These are phyloP conservation scores for Aspergillus sp. DNA, from an alignment of 2,329 filamentous ascomycete species.

Conservation along the genomic window DNA sequence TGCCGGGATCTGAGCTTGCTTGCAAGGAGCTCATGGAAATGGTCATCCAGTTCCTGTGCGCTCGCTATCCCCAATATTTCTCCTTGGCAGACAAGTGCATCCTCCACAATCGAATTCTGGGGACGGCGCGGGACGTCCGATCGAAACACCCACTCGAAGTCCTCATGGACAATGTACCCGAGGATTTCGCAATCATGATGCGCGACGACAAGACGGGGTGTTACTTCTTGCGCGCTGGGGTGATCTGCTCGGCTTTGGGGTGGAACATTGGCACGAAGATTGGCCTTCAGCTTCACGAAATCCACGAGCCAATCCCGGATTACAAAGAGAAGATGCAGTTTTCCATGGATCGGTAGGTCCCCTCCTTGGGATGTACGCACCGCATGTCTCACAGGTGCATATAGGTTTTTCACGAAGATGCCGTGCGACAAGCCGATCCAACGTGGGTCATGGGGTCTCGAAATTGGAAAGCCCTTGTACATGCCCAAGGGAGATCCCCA, in stretches of 20 bases:
- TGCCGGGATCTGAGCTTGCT: constrained; percentile 74
- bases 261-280: constrained; percentile 78
- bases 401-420: constrained; percentile 77
- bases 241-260: constrained; percentile 75
- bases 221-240: constrained; percentile 72
- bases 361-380: neutral
- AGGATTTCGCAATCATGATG: constrained; percentile 77
- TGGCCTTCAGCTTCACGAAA: constrained; percentile 65
- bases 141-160: constrained; percentile 64
- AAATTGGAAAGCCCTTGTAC: constrained; percentile 71
- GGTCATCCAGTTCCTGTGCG: constrained; percentile 73
- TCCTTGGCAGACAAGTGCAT: constrained; percentile 52
- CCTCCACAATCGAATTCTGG: constrained; percentile 68
- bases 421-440: constrained; percentile 73
- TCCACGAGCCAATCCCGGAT: constrained; percentile 73
- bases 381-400: neutral
- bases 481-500: constrained; percentile 68
- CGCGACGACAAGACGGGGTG: constrained; percentile 68
- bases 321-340: constrained; percentile 86
- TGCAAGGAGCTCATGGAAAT: constrained; percentile 89
- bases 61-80: constrained; percentile 75
- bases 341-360: constrained; percentile 72
- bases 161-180: constrained; percentile 73
- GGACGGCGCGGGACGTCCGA: constrained; percentile 59
- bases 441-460: constrained; percentile 79